Evolutionary conservation across 2,329 filamentous ascomycete genomes (phyloP).

Genomic region (Dactylellina sp.): DNA sequence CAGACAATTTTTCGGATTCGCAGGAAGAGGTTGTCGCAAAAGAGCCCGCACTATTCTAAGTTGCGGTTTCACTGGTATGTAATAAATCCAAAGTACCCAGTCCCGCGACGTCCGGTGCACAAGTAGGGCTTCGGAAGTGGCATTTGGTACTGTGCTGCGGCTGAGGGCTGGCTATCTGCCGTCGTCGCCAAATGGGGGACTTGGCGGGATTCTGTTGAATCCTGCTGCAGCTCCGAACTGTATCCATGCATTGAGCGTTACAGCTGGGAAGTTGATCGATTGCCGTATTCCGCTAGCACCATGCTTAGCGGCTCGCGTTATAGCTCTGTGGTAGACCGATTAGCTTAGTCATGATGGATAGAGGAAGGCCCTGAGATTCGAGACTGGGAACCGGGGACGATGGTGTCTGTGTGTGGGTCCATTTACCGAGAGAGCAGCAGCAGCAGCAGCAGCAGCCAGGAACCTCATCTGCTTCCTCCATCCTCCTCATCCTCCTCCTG

Average conservation of each 20-base stretch:
- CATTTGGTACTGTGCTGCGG: too few species aligned
- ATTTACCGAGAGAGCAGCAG: background rate
- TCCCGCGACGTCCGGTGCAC: background rate
- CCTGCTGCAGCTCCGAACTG: too few species aligned
- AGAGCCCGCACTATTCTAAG: background rate
- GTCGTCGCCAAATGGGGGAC: background rate
- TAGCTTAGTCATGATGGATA: too few species aligned
- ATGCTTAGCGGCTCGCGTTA: too few species aligned
- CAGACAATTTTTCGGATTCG: background rate
- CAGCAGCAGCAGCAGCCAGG: background rate
- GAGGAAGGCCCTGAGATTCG: too few species aligned
- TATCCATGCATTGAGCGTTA: too few species aligned
- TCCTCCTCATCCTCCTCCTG: background rate
- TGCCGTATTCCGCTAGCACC: background rate
- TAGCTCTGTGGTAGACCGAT: too few species aligned
- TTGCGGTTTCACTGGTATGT: background rate
- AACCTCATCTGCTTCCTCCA: slow-evolving; percentile 2
- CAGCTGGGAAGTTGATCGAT: background rate
- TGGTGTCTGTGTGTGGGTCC: background rate
- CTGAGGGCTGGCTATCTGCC: background rate
- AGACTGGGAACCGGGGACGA: too few species aligned
- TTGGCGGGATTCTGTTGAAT: background rate
- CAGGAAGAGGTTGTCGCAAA: background rate
- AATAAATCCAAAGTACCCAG: background rate
- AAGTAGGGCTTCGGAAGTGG: too few species aligned